A percentile compares a stretch with the other conserved stretches of the same genome.
These are phyloP conservation scores for Coemansia aciculifera DNA, from an alignment of 192 early-diverging fungal genomes.

Conservation along the genomic window DNA sequence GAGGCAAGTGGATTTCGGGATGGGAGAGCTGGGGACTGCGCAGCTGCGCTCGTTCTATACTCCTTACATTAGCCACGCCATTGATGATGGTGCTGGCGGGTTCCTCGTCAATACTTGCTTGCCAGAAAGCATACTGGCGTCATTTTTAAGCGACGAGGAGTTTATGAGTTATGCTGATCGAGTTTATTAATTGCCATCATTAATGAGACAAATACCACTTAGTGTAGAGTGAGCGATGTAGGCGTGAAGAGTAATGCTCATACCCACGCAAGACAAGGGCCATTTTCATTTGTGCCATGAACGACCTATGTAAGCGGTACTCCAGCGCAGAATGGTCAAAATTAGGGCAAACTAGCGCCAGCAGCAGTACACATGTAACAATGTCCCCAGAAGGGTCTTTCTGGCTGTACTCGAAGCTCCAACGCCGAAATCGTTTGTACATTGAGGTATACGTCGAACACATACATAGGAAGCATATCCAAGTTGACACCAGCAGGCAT, in stretches of 20 bases:
- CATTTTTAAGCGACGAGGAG: background rate
- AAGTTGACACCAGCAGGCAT: background rate
- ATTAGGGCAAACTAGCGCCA: background rate
- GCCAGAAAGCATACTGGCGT: background rate
- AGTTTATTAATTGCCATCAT: background rate
- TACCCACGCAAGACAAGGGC: background rate
- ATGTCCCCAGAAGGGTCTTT: background rate
- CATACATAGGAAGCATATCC: background rate
- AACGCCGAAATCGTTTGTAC: background rate
- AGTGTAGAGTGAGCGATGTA: too few species aligned
- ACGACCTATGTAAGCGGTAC: background rate
- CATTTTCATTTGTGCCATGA: background rate
- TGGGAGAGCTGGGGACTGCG: background rate
- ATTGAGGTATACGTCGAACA: background rate
- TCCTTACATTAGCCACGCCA: constrained; percentile 29
- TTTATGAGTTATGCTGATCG: background rate
- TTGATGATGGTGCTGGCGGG: constrained; percentile 18
- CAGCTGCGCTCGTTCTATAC: constrained; percentile 31
- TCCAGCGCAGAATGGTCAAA: background rate
- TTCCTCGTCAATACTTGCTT: constrained; percentile 22
- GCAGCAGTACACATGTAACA: background rate
- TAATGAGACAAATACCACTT: too few species aligned
- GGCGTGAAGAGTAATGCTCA: background rate
- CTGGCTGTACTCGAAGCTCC: background rate
- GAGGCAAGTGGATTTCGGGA: constrained; percentile 6